Base-by-base conservation (phyloP, 2,329 filamentous ascomycete genomes). In the Botrytis porri region DNA sequence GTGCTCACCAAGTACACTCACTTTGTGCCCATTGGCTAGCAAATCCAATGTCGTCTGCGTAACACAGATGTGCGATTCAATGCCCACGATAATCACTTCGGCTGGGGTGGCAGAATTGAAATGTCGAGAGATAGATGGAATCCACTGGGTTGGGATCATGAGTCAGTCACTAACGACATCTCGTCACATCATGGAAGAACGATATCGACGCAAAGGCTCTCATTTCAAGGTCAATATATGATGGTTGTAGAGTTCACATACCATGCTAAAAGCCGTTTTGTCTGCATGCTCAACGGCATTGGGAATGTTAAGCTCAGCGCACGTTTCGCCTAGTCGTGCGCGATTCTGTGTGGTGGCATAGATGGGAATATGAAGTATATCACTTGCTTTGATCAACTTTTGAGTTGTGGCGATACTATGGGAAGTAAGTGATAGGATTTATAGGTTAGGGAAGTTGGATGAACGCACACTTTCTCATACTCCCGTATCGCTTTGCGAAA, bases 51-150 rank as follows among this genome's bases (percentile, higher is more conserved):
- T 89, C 60, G 95, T 98, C 86, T 98, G 95, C 74, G 93, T 95
- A 43, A 98, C 90, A 85, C 95, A 98, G 81, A 98, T 96, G 83
- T 98, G 95, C 59, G 89, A 89, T 83, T 98, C 95, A 80, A 98
- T 97, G 54, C 95, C 95, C 25, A 97, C 91, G 75, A 98, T 89
- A 72, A 93, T 91, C 70, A 94, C 87, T 78, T 91, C 87, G 35
- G 88, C 83, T 0, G 80, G 80, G 0, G 82, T 78, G 1, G 79
- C 75, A 32, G 83, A 77, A 63, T 78, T 48, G 75, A 83, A 80
- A 75, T 82, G 78, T n/a, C 76, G 71, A 39, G 86, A 83, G 61
- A 97, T 84, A 57, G 90, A 86, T 0, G 93, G 92, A 2, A 92
- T 89, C 81, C 89, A 87, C 69, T 71, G n/a, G 25, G 32, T 57